These are phyloP conservation scores for Astrocystis sublimbata DNA, from an alignment of 495 filamentous ascomycete species.

Conservation along the genomic window DNA sequence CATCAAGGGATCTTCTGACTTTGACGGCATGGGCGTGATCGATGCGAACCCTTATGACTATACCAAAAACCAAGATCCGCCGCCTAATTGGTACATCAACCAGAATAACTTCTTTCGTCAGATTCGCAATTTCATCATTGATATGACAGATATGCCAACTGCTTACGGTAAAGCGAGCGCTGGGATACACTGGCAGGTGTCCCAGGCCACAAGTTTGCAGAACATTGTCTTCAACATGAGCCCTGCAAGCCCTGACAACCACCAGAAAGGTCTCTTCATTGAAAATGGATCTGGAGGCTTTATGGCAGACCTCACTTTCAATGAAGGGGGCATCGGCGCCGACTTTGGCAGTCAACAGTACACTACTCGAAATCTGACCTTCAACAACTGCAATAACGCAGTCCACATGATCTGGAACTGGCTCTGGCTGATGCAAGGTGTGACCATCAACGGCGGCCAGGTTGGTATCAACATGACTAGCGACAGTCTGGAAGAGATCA, in stretches of 20 bases:
- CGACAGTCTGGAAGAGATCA: slow-evolving; percentile 57
- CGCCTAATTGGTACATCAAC: slow-evolving; percentile 72
- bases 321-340: slow-evolving; percentile 80
- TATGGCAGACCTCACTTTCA: slow-evolving; percentile 84
- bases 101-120: slow-evolving; percentile 99
- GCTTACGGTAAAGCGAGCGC: slow-evolving; percentile 52
- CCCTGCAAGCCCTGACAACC: slow-evolving; percentile 67
- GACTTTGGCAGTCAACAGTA: slow-evolving; percentile 96
- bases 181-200: slow-evolving; percentile 98
- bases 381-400: slow-evolving; percentile 86
- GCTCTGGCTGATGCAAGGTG: slow-evolving; percentile 83
- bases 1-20: slow-evolving; percentile 71
- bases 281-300: slow-evolving; percentile 92
- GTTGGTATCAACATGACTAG: slow-evolving; percentile 83
- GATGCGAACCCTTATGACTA: slow-evolving; percentile 80
- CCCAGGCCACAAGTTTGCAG: slow-evolving; percentile 88
- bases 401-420: slow-evolving; percentile 96
- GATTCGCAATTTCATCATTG: slow-evolving; percentile 91
- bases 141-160: slow-evolving; percentile 68
- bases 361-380: slow-evolving; percentile 86
- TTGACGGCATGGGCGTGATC: slow-evolving; percentile 85
- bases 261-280: slow-evolving; percentile 93
- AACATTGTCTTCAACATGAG: slow-evolving; percentile 91
- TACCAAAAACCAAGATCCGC: slow-evolving; percentile 41
- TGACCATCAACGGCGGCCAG: slow-evolving; percentile 77